These are phyloP conservation scores for Tolypocladium album DNA, from an alignment of 2,329 filamentous ascomycete species.

Conservation along the genomic window DNA sequence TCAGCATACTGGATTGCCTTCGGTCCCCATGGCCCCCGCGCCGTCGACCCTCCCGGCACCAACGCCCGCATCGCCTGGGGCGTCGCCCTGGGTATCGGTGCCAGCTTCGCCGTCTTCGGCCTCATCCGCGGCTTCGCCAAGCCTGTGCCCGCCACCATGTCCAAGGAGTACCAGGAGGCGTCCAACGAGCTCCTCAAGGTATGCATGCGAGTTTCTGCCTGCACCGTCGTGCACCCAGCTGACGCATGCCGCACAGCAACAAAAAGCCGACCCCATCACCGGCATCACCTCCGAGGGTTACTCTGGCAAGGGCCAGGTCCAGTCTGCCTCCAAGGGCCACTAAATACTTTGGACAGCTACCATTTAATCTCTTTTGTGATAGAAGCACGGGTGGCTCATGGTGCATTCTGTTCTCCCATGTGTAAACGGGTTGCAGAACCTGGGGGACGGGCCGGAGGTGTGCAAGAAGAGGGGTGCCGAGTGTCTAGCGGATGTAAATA, in stretches of 20 bases:
- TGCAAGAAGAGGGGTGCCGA: conserved; percentile 16
- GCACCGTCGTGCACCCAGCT: background rate
- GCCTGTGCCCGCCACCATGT: conserved; percentile 76
- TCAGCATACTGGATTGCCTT: conserved; percentile 99
- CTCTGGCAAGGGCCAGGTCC: conserved; percentile 66
- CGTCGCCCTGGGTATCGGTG: conserved; percentile 55
- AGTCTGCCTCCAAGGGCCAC: conserved; percentile 49
- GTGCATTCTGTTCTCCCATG: conserved; percentile 18
- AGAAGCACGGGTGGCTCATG: conserved; percentile 20
- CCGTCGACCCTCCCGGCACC: conserved; percentile 74
- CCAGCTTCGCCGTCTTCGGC: conserved; percentile 62
- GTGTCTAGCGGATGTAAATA: conserved; percentile 27
- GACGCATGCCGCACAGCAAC: conserved; percentile 41
- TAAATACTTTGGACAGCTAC: conserved; percentile 22
- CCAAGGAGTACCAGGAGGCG: conserved; percentile 92
- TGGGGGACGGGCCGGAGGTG: conserved; percentile 8
- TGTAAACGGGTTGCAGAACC: conserved; percentile 22
- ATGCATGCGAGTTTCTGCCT: conserved; percentile 8
- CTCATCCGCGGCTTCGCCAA: conserved; percentile 61
- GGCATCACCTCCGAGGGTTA: conserved; percentile 74
- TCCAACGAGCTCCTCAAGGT: conserved; percentile 92
- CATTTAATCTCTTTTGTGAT: conserved; percentile 22
- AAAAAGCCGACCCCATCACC: conserved; percentile 79
- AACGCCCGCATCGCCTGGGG: conserved; percentile 67
- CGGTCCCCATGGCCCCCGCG: conserved; percentile 88